Evolutionary conservation across 306 rosid genomes (phyloP), one percentile per base, ranked within the genome.

Genomic region (Cucurbita pepo): DNA sequence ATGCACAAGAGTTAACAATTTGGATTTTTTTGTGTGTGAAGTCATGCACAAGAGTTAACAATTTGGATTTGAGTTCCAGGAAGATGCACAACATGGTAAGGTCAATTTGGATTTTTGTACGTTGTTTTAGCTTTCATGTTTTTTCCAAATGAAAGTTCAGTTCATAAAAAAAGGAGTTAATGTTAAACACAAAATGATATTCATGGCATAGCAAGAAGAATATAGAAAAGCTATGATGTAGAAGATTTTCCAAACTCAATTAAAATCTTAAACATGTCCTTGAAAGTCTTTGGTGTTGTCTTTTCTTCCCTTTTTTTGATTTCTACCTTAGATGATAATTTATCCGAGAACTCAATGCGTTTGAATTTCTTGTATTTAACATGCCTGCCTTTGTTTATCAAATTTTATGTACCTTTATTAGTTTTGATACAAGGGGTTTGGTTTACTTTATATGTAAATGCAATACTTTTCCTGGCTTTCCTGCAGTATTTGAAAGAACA

Each of bases 401-500:
- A 69, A 69, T 25, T 69, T 22, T 22, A 48, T 69, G 56, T 50
- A 48, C 41, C 15, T 69, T 48, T 21, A 48, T 69, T 36, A 25
- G 57, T 48, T 65, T 65, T 34, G 58, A 51, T 69, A 30, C 74
- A 13, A 34, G 30, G 30, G 58, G 34, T 69, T 34, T 69, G 74
- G 45, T 8, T n/a, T 50, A 8, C 74, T 50, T 50, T 30, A 34
- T 77, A 30, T 71, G 18, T 79, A 44, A 61, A 64, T 72, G 56
- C 66, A 71, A 71, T 81, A 37, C 54, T 78, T 58, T 72, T 57
- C 53, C 75, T 72, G 77, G 77, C 63, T 80, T 80, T 59, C 78
- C 47, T 82, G 78, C 90, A 95, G 99, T 95, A 95, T 84, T 91
- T 95, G 89, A 95, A 95, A 90, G 99, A 95, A 77, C 99, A 91